Evolutionary conservation across 1,139 yeast species (phyloP), one percentile per base, ranked within the genome.

Genomic region (Torulaspora globosa): DNA sequence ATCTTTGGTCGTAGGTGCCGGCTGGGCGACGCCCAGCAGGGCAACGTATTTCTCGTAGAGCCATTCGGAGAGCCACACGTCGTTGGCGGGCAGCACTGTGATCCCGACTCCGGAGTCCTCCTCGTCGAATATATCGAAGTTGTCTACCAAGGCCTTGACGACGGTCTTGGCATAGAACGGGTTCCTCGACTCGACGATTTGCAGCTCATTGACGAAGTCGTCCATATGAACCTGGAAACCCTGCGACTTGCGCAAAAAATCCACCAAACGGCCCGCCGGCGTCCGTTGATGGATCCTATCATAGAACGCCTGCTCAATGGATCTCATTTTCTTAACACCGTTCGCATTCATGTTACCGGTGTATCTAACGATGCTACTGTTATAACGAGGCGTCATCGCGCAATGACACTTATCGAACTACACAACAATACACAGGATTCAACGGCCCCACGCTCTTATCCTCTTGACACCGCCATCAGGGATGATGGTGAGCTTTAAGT

Each of bases 391-490:
- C 23, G 34, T 14, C 34, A 31, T 31, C 21, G 34, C 21, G 34
- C 14, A 18, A 23, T 35, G n/a, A 18, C 8, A 11, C 18, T 15
- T 31, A 31, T 15, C 15, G 12, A 31, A 31, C 10, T 31, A 31
- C 19, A 18, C 34, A 31, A 10, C 23, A 15, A 14, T 18, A 31
- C 15, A 31, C 12, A 31, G n/a, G 34, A 21, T 14, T 26, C 12
- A 26, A 23, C 35, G 41, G 31, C 97, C 97, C 61, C 79, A 78
- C 26, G 88, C 92, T 56, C 96, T 77, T 36, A 90, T 70, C 65
- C 97, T 78, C 73, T 90, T 90, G 47, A 89, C 88, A 51, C 97
- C 97, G 44, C 97, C 97, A 62, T 90, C 97, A 26, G 97, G 97
- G 53, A 89, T 84, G 64, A 90, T 84, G 14, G 87, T 80, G 55